Evolutionary conservation across 2,329 filamentous ascomycete genomes (phyloP), one percentile per base, ranked within the genome.

Genomic region (Monilinia polystroma): DNA sequence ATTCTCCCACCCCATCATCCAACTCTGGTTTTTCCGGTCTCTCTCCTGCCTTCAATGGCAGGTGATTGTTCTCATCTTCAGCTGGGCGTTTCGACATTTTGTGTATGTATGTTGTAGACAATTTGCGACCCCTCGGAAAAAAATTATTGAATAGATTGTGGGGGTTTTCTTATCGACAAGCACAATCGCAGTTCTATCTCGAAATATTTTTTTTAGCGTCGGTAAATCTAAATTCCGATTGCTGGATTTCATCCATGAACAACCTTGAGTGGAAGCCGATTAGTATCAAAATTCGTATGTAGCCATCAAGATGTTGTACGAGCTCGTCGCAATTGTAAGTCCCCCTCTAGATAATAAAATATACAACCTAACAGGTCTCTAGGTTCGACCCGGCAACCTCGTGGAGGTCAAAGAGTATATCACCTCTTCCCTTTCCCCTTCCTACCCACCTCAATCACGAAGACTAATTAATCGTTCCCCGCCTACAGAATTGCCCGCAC

Each of bases 341-440:
- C 14, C 45, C 10, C 5, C 26, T 32, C 51, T 56, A 45, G 20
- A 58, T 8, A 29, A 59, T 23, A 4, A 35, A 8, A 6, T 29
- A 16, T 14, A 54, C 43, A 26, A 23, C 45, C 71, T 75, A 73
- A 75, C 45, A 53, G 23, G 26, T 43, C 55, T 52, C 32, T 77
- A 98, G 95, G 93, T 96, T 82, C 94, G 95, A 77, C 92, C 93
- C 73, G 92, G 92, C 84, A 94, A 87, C 80, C 82, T 97, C 77
- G 82, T 84, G 77, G 94, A 98, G 84, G 93, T 97, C 75, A 96
- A 94, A 87, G 94, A 98, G 93, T 97, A 87, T 73, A 85, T 82
- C 72, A 66, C 70, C 69, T 70, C 70, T 32, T 59, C 66, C 69
- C 69, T 68, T 67, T 35, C 68, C 47, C 60, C 47, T 58, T 58